These are phyloP conservation scores for Ceratobasidium sp. DNA, from an alignment of 1,284 basidiomycete species.

Conservation along the genomic window DNA sequence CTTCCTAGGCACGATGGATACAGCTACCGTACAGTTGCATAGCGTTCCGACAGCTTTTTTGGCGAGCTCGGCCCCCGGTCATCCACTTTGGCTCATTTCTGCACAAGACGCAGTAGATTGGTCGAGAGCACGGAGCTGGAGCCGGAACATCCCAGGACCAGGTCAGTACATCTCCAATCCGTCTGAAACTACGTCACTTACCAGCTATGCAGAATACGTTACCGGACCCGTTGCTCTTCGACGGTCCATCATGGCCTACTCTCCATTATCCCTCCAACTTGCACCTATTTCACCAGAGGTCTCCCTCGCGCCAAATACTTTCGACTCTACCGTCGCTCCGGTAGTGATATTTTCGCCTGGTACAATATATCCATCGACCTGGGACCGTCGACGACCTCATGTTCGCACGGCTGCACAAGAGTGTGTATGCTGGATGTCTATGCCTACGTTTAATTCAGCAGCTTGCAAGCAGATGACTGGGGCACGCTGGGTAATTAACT, in stretches of 20 bases:
- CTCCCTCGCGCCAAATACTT: background rate
- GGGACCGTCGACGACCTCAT: conserved; percentile 16
- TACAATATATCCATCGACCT: conserved; percentile 12
- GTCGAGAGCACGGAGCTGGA: conserved; percentile 22
- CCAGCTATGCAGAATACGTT: background rate
- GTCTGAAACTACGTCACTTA: background rate
- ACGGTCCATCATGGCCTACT: conserved; percentile 12
- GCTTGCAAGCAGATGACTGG: conserved; percentile 20
- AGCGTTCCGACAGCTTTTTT: conserved; percentile 17
- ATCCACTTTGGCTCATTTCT: conserved; percentile 18
- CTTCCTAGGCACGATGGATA: conserved; percentile 21
- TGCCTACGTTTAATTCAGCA: conserved; percentile 23
- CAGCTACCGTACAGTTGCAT: background rate
- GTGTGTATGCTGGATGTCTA: conserved; percentile 25
- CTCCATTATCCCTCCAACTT: background rate
- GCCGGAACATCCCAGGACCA: background rate
- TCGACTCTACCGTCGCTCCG: background rate
- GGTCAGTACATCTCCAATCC: background rate
- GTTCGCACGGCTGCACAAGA: conserved; percentile 17
- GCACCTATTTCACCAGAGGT: background rate
- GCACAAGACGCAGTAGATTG: conserved; percentile 27
- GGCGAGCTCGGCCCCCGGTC: conserved; percentile 15
- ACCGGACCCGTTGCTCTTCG: conserved; percentile 15
- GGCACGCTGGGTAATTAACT: conserved; percentile 15
- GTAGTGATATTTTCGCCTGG: conserved; percentile 19